These are phyloP conservation scores for Coniella vitis DNA, from an alignment of 2,329 filamentous ascomycete genomes.

Conservation along the genomic window DNA sequence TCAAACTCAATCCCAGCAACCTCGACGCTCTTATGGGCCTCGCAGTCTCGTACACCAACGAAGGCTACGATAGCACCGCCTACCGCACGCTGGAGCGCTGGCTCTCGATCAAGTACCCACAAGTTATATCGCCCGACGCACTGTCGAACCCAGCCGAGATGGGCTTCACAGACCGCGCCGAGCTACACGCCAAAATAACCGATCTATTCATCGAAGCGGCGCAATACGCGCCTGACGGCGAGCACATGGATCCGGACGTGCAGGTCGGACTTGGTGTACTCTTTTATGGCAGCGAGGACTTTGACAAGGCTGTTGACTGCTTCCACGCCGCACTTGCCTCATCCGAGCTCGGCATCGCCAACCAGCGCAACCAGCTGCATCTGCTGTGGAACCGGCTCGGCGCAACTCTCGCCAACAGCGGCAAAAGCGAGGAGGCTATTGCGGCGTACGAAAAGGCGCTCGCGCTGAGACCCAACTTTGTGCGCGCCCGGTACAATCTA, in stretches of 20 bases:
- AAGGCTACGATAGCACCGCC: conserved; percentile 94
- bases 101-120: conserved; percentile 91
- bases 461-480: conserved; percentile 87
- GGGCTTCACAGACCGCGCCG: conserved; percentile 87
- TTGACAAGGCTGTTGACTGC: conserved; percentile 97
- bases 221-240: conserved; percentile 82
- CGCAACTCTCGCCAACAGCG: conserved; percentile 90
- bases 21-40: conserved; percentile 88
- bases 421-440: conserved; percentile 90
- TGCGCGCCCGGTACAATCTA: conserved; percentile 92
- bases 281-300: conserved; percentile 96
- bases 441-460: conserved; percentile 92
- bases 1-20: conserved; percentile 83
- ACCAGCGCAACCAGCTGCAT: conserved; percentile 80
- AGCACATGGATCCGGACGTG: conserved; percentile 96
- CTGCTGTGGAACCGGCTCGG: conserved; percentile 96
- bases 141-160: conserved; percentile 73
- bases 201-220: conserved; percentile 87
- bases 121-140: conserved; percentile 65
- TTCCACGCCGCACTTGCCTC: conserved; percentile 87
- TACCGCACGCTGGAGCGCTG: conserved; percentile 95
- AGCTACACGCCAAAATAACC: conserved; percentile 85
- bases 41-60: conserved; percentile 95
- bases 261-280: conserved; percentile 95
- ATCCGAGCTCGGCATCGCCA: conserved; percentile 75